Evolutionary conservation across 768 basidiomycete genomes (phyloP), one percentile per base, ranked within the genome.

Genomic region (Hericium erinaceus): DNA sequence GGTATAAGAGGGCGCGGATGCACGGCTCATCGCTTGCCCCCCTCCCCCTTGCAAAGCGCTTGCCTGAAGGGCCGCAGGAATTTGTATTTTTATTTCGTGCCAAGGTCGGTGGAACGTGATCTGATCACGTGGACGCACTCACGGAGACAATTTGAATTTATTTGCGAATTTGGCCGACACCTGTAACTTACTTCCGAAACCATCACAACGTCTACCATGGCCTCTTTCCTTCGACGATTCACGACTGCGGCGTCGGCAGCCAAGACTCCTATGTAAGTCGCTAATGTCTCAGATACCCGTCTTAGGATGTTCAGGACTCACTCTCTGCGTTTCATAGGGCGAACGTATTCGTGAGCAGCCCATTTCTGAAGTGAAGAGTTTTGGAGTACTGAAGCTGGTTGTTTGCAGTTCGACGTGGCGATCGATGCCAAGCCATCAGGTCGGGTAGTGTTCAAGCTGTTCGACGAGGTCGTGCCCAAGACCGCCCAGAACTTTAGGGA

Each of bases 401-500:
- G 3, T 33, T 33, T 33, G 8, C 60, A 89, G 88, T 91, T 91
- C 65, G 84, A 89, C 62, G 80, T 90, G 68, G 52, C 69, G 20
- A 77, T 87, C 67, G 67, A 69, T 68, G 64, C 54, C 57, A 6
- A 69, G 46, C 55, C 68, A 0, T 50, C 70, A 1, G 85, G 84
- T 7, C 81, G 82, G 50, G 81, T 97, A 68, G 75, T 80, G 57
- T 94, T 98, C 84, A 85, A 85, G 76, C 83, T 98, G 26, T 94
- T 75, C 70, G 92, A 95, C 74, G 77, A 82, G 4, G 78, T 80
- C 52, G 86, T 89, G 13, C 90, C 90, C 52, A 81, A 74, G 65
- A 92, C 89, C 2, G 74, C 89, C 9, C 73, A 61, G 37, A 94
- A 98, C 77, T 98, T 98, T 80, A 87, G 95, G 55, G 89, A 92